Base-by-base conservation (phyloP, 192 early-diverging fungal species). In the Ambispora gerdemannii region DNA sequence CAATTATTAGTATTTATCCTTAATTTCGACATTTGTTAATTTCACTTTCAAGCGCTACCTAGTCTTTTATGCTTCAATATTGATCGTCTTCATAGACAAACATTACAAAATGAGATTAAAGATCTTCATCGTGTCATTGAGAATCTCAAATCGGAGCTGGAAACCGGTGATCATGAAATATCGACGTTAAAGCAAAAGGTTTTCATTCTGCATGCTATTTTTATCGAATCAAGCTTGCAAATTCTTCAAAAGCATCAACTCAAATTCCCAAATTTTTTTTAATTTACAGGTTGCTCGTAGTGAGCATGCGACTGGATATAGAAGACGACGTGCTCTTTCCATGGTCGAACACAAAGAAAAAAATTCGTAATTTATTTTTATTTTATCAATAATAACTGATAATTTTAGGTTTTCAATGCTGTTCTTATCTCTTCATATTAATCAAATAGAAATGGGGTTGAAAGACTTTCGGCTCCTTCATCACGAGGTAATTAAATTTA, bases 11-110 rank as follows among this genome's bases (percentile, higher is more conserved):
- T 62, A 20, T 64, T 13, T 63, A 49, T 43, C n/a, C n/a, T n/a
- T 22, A 4, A 22, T 64, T 55, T 4, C 30, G 19, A 24, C 32
- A 58, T 36, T 24, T 33, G 10, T 31, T 43, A 27, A 53, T 35
- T 56, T 30, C 30, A 10, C 33, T 58, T 3, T 51, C 24, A 71
- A 86, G 85, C 85, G 19, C 38, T 84, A 15, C 85, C 85, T 17
- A 84, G 81, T 70, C 60, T 86, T 36, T 61, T 86, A 7, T 76
- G 80, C 27, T 83, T 86, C 53, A 86, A 84, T 69, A 61, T 84
- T 32, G 85, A 86, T 36, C 74, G 83, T 27, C 38, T 79, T 24
- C 80, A 80, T 24, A 71, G 80, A 33, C 71, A 71, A 34, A 70
- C 71, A 3, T 68, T 82, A 33, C 75, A 79, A 35, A 53, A 63